Evolutionary conservation across 139 green algal genomes (phyloP).

Genomic region (Medakamo hakoo): DNA sequence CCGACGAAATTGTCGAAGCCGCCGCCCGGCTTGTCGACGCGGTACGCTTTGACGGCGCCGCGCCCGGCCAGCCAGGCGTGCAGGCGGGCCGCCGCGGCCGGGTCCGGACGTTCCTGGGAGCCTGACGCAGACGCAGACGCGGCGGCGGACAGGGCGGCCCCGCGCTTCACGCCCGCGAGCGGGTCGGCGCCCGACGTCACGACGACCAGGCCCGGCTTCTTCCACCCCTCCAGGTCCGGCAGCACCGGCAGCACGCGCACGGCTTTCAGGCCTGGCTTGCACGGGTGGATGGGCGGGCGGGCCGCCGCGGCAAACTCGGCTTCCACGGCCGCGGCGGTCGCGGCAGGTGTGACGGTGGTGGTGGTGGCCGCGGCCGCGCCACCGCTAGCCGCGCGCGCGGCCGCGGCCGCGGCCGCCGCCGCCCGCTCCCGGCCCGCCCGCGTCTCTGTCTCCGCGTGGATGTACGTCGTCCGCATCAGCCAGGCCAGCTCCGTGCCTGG

Average conservation of each 20-base stretch:
- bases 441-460: neutral
- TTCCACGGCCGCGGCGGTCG: neutral
- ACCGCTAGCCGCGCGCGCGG: no score
- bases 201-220: neutral
- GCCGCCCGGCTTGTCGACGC: neutral
- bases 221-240: neutral
- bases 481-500: neutral
- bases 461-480: neutral
- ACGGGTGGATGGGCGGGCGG: neutral
- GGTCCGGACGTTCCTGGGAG: no score
- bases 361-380: no score
- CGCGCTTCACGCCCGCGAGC: neutral
- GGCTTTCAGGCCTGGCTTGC: neutral
- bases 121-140: no score
- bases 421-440: no score
- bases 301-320: neutral
- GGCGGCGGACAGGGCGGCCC: neutral
- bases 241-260: neutral
- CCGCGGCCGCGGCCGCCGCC: no score
- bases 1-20: neutral
- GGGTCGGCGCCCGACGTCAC: neutral
- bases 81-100: no score
- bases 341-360: neutral
- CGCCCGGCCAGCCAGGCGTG: neutral
- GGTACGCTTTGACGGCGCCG: neutral